These are phyloP conservation scores for Arthonia radiata DNA, from an alignment of 495 filamentous ascomycete species.

Conservation along the genomic window DNA sequence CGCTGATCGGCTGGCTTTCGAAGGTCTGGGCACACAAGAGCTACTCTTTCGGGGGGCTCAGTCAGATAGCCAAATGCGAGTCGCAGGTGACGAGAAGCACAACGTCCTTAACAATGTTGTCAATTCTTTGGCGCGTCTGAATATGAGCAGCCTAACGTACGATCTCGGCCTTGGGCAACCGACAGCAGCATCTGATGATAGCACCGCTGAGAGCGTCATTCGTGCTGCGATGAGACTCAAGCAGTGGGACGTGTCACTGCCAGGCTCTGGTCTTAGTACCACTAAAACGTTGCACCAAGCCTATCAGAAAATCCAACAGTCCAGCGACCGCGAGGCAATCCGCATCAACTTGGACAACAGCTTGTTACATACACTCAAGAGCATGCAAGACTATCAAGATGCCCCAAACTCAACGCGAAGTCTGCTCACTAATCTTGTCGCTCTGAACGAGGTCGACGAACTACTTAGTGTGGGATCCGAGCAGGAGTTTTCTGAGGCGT, in stretches of 20 bases:
- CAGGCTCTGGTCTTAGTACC: slow-evolving; percentile 30
- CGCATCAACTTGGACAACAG: slow-evolving; percentile 30
- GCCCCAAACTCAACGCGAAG: slow-evolving; percentile 30
- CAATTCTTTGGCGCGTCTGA: slow-evolving; percentile 36
- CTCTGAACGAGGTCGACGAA: slow-evolving; percentile 62
- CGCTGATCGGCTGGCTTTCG: slow-evolving; percentile 68
- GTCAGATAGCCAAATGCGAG: slow-evolving; percentile 59
- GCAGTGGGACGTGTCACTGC: slow-evolving; percentile 76
- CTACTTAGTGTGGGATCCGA: slow-evolving; percentile 31
- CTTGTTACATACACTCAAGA: slow-evolving; percentile 35
- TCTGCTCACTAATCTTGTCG: slow-evolving; percentile 45
- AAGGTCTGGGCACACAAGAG: slow-evolving; percentile 66
- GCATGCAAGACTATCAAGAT: too few species aligned
- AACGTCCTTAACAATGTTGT: slow-evolving; percentile 24
- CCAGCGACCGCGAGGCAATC: slow-evolving; percentile 25
- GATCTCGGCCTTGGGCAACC: slow-evolving; percentile 41
- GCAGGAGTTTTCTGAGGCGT: slow-evolving; percentile 33
- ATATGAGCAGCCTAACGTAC: slow-evolving; percentile 46
- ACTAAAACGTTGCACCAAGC: slow-evolving; percentile 49
- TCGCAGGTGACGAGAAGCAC: slow-evolving; percentile 14
- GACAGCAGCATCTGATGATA: slow-evolving; percentile 25
- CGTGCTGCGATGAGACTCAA: slow-evolving; percentile 66
- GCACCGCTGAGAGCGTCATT: slow-evolving; percentile 43
- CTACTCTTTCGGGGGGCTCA: slow-evolving; percentile 80
- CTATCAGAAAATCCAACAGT: slow-evolving; percentile 55